Evolutionary conservation across 1,284 basidiomycete species (phyloP).

Genomic region (Irpex lacteus): DNA sequence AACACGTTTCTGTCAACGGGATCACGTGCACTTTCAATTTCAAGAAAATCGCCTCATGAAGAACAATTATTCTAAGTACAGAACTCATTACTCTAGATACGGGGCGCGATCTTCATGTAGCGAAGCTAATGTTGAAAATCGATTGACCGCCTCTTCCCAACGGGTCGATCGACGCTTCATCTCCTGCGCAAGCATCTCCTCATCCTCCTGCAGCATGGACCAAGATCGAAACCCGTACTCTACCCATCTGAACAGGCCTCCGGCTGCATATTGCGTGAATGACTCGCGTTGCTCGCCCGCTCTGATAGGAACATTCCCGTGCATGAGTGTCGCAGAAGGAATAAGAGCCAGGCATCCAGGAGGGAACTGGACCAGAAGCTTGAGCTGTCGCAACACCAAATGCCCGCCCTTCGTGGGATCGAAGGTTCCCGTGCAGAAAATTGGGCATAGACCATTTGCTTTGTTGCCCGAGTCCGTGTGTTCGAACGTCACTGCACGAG

Average conservation of each 20-base stretch:
- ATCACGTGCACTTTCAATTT: background rate
- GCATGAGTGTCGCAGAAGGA: conserved; percentile 26
- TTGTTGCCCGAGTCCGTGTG: conserved; percentile 23
- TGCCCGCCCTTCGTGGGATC: conserved; percentile 24
- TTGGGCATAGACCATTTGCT: conserved; percentile 21
- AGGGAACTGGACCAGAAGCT: conserved; percentile 23
- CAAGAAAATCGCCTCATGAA: background rate
- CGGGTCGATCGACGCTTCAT: background rate
- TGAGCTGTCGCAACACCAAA: conserved; percentile 24
- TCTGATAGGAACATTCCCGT: conserved; percentile 24
- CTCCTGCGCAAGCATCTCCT: background rate
- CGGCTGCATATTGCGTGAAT: background rate
- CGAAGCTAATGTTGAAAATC: background rate
- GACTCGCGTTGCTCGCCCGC: conserved; percentile 15
- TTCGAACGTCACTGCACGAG: background rate
- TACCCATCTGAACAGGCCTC: background rate
- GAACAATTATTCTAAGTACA: background rate
- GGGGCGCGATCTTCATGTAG: background rate
- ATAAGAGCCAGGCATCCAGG: conserved; percentile 23
- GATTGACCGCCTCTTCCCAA: background rate
- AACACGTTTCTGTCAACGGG: background rate
- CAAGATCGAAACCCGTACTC: conserved; percentile 1
- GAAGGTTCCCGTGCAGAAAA: conserved; percentile 23
- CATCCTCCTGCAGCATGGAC: background rate
- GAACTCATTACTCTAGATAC: background rate